Evolutionary conservation across 1,284 basidiomycete genomes (phyloP).

Genomic region (Earliella scabrosa): DNA sequence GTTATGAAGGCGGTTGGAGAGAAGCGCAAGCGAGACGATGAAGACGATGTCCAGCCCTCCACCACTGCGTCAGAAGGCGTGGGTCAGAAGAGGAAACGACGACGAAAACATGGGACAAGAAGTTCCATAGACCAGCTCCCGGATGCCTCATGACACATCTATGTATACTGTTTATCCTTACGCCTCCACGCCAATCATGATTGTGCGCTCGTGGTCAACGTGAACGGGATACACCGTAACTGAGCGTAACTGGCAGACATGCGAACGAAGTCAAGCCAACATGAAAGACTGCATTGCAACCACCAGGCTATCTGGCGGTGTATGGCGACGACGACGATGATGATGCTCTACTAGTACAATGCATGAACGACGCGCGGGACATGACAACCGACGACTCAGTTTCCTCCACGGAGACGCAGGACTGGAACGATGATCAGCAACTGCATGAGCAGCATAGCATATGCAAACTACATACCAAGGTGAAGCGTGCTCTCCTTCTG

Average conservation of each 20-base stretch:
- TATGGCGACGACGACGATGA: conserved; percentile 9
- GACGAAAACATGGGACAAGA: conserved; percentile 30
- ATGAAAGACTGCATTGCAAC: neutral
- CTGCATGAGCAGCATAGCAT: neutral
- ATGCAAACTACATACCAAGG: conserved; percentile 24
- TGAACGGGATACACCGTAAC: no score
- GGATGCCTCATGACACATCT: neutral
- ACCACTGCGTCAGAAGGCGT: conserved; percentile 1
- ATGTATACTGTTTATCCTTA: no score
- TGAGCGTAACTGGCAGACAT: no score
- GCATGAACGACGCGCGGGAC: neutral
- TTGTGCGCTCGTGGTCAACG: no score
- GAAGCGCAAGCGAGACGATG: conserved; percentile 31
- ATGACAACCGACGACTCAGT: conserved; percentile 31
- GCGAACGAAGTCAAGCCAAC: neutral
- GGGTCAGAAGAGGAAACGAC: conserved; percentile 41
- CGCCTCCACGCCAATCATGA: no score
- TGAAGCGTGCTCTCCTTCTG: conserved; percentile 72
- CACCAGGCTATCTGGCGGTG: neutral
- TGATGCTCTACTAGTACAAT: conserved; percentile 18
- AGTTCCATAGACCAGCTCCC: no score
- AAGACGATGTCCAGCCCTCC: conserved; percentile 8
- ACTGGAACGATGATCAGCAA: conserved; percentile 48
- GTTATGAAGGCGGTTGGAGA: conserved; percentile 12
- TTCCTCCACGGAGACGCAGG: conserved; percentile 78